These are phyloP conservation scores for Prunus padus DNA, from an alignment of 306 rosid species.

Conservation along the genomic window DNA sequence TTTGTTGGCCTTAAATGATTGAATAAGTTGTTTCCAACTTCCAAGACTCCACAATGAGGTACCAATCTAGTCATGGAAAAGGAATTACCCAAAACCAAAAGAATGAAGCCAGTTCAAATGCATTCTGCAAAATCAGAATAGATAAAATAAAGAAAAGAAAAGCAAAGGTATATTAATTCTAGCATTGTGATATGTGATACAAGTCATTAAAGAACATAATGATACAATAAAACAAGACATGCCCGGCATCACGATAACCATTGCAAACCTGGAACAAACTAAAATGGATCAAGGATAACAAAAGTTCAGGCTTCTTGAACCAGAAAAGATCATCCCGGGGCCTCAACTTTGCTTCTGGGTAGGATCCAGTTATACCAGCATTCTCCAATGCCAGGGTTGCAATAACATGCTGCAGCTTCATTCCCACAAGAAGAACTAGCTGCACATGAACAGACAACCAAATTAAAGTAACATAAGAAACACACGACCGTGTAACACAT, in stretches of 20 bases:
- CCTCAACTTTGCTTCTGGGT: slow-evolving; percentile 63
- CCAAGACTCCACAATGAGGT: not conserved
- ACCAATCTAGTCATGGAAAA: slow-evolving; percentile 25
- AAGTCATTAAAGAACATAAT: not conserved
- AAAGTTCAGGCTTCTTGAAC: slow-evolving; percentile 92
- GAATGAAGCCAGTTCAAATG: slow-evolving; percentile 95
- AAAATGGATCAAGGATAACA: slow-evolving; percentile 90
- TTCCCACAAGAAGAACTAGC: slow-evolving; percentile 96
- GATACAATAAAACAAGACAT: not conserved
- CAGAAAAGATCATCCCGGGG: slow-evolving; percentile 98
- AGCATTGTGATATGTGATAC: not conserved
- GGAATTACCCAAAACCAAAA: slow-evolving; percentile 97
- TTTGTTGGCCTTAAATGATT: not conserved
- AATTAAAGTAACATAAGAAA: slow-evolving; percentile 7
- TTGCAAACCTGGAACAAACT: slow-evolving; percentile 82
- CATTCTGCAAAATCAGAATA: slow-evolving; percentile 62
- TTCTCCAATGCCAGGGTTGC: slow-evolving; percentile 92
- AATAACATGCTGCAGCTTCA: slow-evolving; percentile 86
- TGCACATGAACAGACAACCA: slow-evolving; percentile 35
- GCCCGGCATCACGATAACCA: not conserved
- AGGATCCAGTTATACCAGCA: slow-evolving; percentile 62
- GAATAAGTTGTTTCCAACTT: not conserved
- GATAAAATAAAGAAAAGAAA: slow-evolving; percentile 10
- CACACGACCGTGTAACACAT: slow-evolving; percentile 5
- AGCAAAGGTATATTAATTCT: not conserved